A percentile compares a stretch with the other conserved stretches of the same genome.
Evolutionary conservation across 306 rosid species (phyloP).

Genomic region (Prunus campanulata): DNA sequence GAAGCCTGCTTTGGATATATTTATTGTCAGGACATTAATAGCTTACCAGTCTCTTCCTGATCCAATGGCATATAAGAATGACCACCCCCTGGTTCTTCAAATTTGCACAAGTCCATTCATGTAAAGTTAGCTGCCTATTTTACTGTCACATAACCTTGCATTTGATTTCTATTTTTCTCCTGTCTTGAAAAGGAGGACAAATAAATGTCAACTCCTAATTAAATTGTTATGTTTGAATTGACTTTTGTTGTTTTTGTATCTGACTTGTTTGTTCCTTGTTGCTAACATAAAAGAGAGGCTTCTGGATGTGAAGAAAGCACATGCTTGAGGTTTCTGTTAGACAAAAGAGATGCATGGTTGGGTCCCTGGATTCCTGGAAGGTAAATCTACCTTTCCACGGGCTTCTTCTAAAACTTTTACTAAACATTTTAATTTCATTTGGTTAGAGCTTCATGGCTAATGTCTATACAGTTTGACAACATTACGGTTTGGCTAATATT

Average conservation of each 20-base stretch:
- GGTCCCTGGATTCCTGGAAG: conserved; percentile 99
- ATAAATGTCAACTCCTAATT: conserved; percentile 2
- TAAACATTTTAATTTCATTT: not conserved
- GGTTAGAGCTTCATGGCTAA: conserved; percentile 3
- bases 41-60: conserved; percentile 92
- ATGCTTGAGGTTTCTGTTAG: conserved; percentile 88
- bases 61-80: conserved; percentile 72
- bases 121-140: conserved; percentile 36
- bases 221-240: not conserved
- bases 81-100: conserved; percentile 73
- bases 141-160: conserved; percentile 17
- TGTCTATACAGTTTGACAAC: not conserved
- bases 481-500: not conserved
- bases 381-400: conserved; percentile 35
- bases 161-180: conserved; percentile 6
- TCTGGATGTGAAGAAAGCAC: conserved; percentile 90
- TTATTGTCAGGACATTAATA: conserved; percentile 61
- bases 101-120: conserved; percentile 89
- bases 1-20: conserved; percentile 65
- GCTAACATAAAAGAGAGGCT: conserved; percentile 55
- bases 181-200: not conserved
- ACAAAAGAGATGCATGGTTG: conserved; percentile 98
- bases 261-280: conserved; percentile 33
- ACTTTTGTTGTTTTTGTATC: conserved; percentile 8
- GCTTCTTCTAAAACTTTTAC: not conserved